Evolutionary conservation across 305 asterid species (phyloP).

Genomic region (Fraxinus latifolia): DNA sequence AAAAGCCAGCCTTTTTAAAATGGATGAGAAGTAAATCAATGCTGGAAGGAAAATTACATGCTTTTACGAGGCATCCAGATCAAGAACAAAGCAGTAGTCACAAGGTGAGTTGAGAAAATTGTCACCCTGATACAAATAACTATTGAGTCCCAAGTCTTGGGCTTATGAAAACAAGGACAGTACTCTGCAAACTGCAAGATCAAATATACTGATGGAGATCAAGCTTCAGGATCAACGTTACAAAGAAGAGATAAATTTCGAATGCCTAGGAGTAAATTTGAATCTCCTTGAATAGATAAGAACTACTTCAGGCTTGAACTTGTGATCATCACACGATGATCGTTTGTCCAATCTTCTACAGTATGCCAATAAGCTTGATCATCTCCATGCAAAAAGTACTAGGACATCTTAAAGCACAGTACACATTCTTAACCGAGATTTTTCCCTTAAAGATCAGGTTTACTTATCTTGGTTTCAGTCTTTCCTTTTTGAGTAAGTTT

Average conservation of each 20-base stretch:
- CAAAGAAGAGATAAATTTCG: not conserved
- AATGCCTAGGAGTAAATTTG: not conserved
- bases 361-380: not conserved
- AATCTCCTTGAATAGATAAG: not conserved
- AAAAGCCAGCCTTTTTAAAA: not conserved
- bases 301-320: not conserved
- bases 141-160: not conserved
- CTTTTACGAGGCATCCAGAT: not conserved
- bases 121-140: not conserved
- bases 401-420: not conserved
- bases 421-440: not conserved
- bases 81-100: not conserved
- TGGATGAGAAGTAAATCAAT: not conserved
- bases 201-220: not conserved
- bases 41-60: not conserved
- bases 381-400: not conserved
- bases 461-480: not conserved
- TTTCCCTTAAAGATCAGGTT: not conserved
- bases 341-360: not conserved
- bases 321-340: not conserved
- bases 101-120: not conserved
- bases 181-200: not conserved
- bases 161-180: not conserved
- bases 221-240: not conserved
- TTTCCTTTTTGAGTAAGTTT: not conserved